phyloP scores from a whole-genome alignment of 441 rosid genomes.

The Populus hybrid region DNA sequence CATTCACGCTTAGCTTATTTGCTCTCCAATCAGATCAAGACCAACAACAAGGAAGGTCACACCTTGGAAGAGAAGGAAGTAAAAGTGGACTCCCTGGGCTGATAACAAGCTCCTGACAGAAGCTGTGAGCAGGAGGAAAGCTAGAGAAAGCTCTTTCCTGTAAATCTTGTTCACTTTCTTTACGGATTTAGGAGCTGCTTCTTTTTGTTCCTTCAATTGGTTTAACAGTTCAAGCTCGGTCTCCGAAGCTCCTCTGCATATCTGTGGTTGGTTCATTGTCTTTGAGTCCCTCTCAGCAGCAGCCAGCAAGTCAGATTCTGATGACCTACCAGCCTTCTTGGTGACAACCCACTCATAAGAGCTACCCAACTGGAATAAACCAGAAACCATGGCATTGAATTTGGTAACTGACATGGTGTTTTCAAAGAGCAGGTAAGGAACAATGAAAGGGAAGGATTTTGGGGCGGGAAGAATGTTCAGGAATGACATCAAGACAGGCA shows the following conservation, averaged over 20 bases:
- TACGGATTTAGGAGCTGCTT: slow-evolving; percentile 35
- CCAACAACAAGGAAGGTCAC: slow-evolving; percentile 79
- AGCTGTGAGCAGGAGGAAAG: slow-evolving; percentile 80
- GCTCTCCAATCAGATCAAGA: slow-evolving; percentile 87
- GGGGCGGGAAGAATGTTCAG: slow-evolving; percentile 83
- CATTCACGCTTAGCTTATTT: slow-evolving; percentile 47
- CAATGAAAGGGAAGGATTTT: slow-evolving; percentile 74
- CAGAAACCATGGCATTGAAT: slow-evolving; percentile 88
- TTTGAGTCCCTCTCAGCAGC: slow-evolving; percentile 55
- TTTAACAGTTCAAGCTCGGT: slow-evolving; percentile 58
- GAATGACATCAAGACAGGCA: slow-evolving; percentile 78
- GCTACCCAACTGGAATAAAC: slow-evolving; percentile 80
- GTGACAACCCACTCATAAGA: slow-evolving; percentile 95
- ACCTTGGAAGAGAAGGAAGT: slow-evolving; percentile 85
- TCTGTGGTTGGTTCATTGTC: slow-evolving; percentile 38
- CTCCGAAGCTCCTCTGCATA: slow-evolving; percentile 61
- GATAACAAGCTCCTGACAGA: slow-evolving; percentile 69
- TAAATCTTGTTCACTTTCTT: slow-evolving; percentile 74
- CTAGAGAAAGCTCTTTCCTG: slow-evolving; percentile 77
- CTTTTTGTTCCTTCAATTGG: slow-evolving; percentile 48
- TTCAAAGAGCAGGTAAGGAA: slow-evolving; percentile 89
- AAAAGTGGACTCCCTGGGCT: slow-evolving; percentile 84
- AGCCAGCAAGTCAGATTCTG: slow-evolving; percentile 66
- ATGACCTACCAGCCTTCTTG: slow-evolving; percentile 82
- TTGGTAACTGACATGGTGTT: slow-evolving; percentile 98